Evolutionary conservation across 768 basidiomycete genomes (phyloP).

Genomic region (Mycena filopes): DNA sequence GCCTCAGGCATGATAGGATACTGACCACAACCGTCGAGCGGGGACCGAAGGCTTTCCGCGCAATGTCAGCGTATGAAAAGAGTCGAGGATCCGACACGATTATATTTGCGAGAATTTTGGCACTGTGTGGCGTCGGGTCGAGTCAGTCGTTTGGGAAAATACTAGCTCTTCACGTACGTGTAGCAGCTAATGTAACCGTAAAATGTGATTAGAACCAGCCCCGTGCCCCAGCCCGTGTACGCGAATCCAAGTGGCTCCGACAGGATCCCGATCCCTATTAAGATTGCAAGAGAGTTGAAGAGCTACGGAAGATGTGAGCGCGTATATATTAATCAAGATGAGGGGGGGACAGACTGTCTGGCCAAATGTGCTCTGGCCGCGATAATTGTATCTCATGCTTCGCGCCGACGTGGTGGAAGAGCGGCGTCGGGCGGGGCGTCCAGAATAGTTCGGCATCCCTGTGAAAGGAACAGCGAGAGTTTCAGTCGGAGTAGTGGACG

Average conservation of each 20-base stretch:
- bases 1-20: conserved; percentile 84
- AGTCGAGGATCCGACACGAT: conserved; percentile 77
- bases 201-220: conserved; percentile 76
- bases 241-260: conserved; percentile 93
- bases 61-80: conserved; percentile 91
- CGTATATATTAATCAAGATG: too few species aligned
- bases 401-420: conserved; percentile 41
- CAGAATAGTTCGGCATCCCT: background rate
- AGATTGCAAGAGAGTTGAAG: conserved; percentile 88
- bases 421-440: conserved; percentile 42
- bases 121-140: conserved; percentile 54
- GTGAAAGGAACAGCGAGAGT: conserved; percentile 13
- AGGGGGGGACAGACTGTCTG: too few species aligned
- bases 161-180: conserved; percentile 65
- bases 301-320: conserved; percentile 55
- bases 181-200: conserved; percentile 90
- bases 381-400: conserved; percentile 40
- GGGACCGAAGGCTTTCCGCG: conserved; percentile 88
- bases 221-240: conserved; percentile 90
- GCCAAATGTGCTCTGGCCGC: conserved; percentile 76
- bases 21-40: conserved; percentile 74
- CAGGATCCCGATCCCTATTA: conserved; percentile 91
- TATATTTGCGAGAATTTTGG: conserved; percentile 85
- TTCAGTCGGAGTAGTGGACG: conserved; percentile 15
- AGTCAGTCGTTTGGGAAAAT: too few species aligned